phyloP scores from a whole-genome alignment of 345 rosid species.

The Pistacia integerrima region DNA sequence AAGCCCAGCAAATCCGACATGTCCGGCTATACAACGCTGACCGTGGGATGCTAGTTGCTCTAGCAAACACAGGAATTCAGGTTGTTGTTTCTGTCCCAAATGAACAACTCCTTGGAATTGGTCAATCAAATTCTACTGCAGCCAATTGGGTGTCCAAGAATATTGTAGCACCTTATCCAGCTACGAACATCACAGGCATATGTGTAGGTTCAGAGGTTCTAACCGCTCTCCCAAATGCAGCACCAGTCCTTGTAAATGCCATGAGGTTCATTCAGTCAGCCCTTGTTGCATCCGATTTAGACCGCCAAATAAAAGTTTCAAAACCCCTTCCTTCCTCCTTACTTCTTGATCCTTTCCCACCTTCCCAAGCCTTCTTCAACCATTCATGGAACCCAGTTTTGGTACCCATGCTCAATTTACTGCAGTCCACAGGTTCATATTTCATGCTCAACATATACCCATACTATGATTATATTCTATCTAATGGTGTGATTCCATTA shows the following conservation, averaged over 20 bases:
- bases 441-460: slow-evolving; percentile 84
- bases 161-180: slow-evolving; percentile 74
- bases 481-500: slow-evolving; percentile 72
- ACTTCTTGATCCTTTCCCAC: slow-evolving; percentile 84
- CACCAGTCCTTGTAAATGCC: slow-evolving; percentile 69
- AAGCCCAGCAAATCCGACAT: slow-evolving; percentile 77
- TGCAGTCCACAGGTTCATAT: slow-evolving; percentile 68
- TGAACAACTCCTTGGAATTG: slow-evolving; percentile 83
- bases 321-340: slow-evolving; percentile 73
- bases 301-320: slow-evolving; percentile 73
- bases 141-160: slow-evolving; percentile 87
- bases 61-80: slow-evolving; percentile 75
- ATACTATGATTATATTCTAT: slow-evolving; percentile 75
- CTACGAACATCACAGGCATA: slow-evolving; percentile 78
- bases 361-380: slow-evolving; percentile 93
- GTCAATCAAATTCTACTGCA: slow-evolving; percentile 85
- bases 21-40: slow-evolving; percentile 71
- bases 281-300: slow-evolving; percentile 76
- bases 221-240: slow-evolving; percentile 64
- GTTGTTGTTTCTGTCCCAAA: slow-evolving; percentile 77
- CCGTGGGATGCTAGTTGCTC: slow-evolving; percentile 66
- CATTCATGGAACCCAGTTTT: slow-evolving; percentile 62
- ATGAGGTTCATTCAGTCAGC: slow-evolving; percentile 70
- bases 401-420: slow-evolving; percentile 71
- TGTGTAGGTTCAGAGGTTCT: slow-evolving; percentile 77